Percentiles rank a stretch among this genome's conserved stretches.
These are phyloP conservation scores for Tricladium varicosporioides DNA, from an alignment of 2,329 filamentous ascomycete species.

Conservation along the genomic window DNA sequence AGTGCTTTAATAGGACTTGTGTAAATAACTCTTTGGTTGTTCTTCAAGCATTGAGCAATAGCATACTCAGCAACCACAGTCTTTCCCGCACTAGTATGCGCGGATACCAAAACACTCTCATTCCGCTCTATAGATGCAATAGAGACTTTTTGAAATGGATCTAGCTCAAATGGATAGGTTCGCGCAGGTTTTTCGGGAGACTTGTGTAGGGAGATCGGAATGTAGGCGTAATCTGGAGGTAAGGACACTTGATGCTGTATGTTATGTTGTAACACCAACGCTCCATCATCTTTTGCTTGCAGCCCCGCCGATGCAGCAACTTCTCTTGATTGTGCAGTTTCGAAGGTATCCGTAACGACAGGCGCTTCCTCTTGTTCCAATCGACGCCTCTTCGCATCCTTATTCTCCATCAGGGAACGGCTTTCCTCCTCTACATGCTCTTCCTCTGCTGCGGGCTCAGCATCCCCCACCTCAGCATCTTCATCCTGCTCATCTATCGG, in stretches of 20 bases:
- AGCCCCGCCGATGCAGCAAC: constrained; percentile 58
- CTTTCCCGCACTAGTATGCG: constrained; percentile 96
- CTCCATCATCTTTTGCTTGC: constrained; percentile 37
- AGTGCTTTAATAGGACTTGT: constrained; percentile 98
- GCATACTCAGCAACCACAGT: constrained; percentile 98
- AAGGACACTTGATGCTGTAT: constrained; percentile 97
- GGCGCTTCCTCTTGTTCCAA: constrained; percentile 68
- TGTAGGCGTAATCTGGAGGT: constrained; percentile 89
- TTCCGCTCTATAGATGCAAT: constrained; percentile 94
- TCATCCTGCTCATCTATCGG: constrained; percentile 57
- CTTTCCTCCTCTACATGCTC: constrained; percentile 38
- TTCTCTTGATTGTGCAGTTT: constrained; percentile 92
- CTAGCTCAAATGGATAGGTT: constrained; percentile 83
- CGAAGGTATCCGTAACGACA: constrained; percentile 87
- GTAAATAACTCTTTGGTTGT: constrained; percentile 98
- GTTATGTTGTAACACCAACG: constrained; percentile 89
- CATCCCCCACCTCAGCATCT: constrained; percentile 59
- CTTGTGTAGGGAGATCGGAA: constrained; percentile 93
- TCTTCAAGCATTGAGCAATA: constrained; percentile 93
- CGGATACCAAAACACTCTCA: constrained; percentile 94
- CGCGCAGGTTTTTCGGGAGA: constrained; percentile 83
- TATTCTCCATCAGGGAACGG: constrained; percentile 43
- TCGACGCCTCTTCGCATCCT: constrained; percentile 61
- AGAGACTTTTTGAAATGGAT: constrained; percentile 95
- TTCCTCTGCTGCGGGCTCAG: constrained; percentile 20